Evolutionary conservation across 495 filamentous ascomycete species (phyloP).

Genomic region (Pyrenula aspistea): DNA sequence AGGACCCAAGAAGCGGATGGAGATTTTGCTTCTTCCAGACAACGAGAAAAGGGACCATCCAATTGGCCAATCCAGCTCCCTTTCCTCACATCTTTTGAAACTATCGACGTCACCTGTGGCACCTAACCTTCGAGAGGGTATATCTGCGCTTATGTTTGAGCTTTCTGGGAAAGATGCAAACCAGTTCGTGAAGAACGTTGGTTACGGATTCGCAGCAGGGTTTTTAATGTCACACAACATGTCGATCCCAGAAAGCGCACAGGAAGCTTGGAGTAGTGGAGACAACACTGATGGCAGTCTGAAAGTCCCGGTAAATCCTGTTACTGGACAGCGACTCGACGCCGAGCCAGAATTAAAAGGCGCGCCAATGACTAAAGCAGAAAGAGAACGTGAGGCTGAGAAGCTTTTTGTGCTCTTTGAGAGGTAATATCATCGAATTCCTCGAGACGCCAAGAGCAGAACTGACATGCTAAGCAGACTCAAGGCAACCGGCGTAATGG

Average conservation of each 20-base stretch:
- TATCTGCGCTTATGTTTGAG: slow-evolving; percentile 75
- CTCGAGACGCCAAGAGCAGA: too few relatives aligned
- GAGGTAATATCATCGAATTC: slow-evolving; percentile 39
- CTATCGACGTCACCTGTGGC: slow-evolving; percentile 64
- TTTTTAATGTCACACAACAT: slow-evolving; percentile 76
- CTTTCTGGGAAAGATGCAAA: slow-evolving; percentile 64
- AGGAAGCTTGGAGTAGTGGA: slow-evolving; percentile 40
- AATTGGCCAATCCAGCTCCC: slow-evolving; percentile 60
- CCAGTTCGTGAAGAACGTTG: slow-evolving; percentile 67
- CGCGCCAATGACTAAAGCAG: slow-evolving; percentile 73
- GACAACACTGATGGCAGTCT: slow-evolving; percentile 4
- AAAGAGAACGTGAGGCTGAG: slow-evolving; percentile 91
- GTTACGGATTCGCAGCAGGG: slow-evolving; percentile 86
- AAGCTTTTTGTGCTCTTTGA: slow-evolving; percentile 91
- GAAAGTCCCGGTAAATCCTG: slow-evolving; percentile 56
- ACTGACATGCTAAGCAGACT: slow-evolving; percentile 39
- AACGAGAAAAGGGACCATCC: slow-evolving; percentile 64
- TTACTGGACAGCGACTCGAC: slow-evolving; percentile 78
- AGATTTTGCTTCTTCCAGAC: slow-evolving; percentile 60
- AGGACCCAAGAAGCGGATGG: slow-evolving; percentile 48
- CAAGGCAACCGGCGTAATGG: slow-evolving; percentile 70
- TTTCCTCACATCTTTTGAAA: slow-evolving; percentile 66
- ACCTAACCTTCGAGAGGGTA: slow-evolving; percentile 58
- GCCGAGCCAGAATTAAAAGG: slow-evolving; percentile 42
- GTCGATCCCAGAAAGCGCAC: slow-evolving; percentile 52